These are phyloP conservation scores for Exserohilum rostratum DNA, from an alignment of 2,329 filamentous ascomycete genomes.

Conservation along the genomic window DNA sequence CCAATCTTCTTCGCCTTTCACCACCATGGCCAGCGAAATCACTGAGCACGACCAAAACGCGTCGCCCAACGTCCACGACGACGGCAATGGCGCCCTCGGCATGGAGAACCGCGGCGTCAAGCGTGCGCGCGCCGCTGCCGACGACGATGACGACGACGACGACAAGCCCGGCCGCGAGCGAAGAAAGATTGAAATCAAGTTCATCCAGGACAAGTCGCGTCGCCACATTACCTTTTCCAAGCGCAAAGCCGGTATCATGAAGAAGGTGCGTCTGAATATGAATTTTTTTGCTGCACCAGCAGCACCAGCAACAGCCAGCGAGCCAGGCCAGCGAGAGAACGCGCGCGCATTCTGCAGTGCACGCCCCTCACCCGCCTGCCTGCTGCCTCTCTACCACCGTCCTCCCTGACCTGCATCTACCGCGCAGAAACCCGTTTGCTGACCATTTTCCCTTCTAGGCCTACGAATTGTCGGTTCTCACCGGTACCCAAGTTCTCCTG, in stretches of 20 bases:
- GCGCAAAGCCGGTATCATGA: constrained; percentile 99
- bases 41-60: constrained; percentile 59
- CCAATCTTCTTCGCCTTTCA: constrained; percentile 31
- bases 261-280: constrained; percentile 75
- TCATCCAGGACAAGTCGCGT: constrained; percentile 99
- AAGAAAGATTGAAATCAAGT: constrained; percentile 99
- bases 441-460: constrained; percentile 64
- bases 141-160: constrained; percentile 97
- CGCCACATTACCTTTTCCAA: constrained; percentile 99
- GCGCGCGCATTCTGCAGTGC: neutral
- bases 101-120: constrained; percentile 80
- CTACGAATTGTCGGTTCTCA: constrained; percentile 96
- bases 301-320: neutral
- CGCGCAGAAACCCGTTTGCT: constrained; percentile 12
- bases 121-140: constrained; percentile 78
- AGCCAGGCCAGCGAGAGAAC: too few relatives aligned
- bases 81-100: constrained; percentile 57
- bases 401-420: constrained; percentile 4
- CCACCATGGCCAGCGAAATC: constrained; percentile 55
- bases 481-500: constrained; percentile 94
- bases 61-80: constrained; percentile 58
- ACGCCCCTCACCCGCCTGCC: constrained; percentile 1
- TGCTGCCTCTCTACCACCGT: too few relatives aligned
- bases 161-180: constrained; percentile 98
- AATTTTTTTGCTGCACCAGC: constrained; percentile 6